Evolutionary conservation across 2,329 filamentous ascomycete genomes (phyloP).

Genomic region (Beauveria rudraprayagi): DNA sequence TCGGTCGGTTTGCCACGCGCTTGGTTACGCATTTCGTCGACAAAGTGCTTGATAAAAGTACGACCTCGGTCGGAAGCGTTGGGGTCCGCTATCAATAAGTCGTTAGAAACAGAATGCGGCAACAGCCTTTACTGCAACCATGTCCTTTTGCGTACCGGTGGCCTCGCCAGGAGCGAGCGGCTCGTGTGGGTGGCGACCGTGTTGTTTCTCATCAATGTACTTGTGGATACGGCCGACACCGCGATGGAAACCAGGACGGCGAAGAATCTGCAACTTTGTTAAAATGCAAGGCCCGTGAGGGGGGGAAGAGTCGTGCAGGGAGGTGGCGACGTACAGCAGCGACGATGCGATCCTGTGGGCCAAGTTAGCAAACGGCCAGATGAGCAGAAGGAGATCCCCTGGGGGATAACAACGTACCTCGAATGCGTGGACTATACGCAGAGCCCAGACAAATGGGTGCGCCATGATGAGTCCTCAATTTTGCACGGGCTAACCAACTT

Average conservation of each 20-base stretch:
- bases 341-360: constrained; percentile 25
- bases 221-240: constrained; percentile 45
- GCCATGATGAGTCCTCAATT: constrained; percentile 19
- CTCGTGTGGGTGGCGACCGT: constrained; percentile 43
- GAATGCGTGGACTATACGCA: constrained; percentile 27
- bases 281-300: background rate
- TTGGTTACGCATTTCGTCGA: constrained; percentile 45
- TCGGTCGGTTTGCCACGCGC: constrained; percentile 36
- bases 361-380: background rate
- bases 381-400: background rate
- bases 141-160: constrained; percentile 29
- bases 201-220: constrained; percentile 37
- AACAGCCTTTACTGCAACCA: background rate
- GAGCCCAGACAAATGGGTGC: constrained; percentile 22
- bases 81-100: constrained; percentile 23
- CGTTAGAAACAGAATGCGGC: background rate
- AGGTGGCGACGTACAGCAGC: constrained; percentile 19
- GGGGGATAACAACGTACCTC: constrained; percentile 19
- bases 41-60: constrained; percentile 39
- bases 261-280: constrained; percentile 33
- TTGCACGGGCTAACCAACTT: background rate
- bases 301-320: background rate
- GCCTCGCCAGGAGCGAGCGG: constrained; percentile 45
- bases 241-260: constrained; percentile 43
- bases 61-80: constrained; percentile 17